A percentile compares a stretch with the other conserved stretches of the same genome.
Evolutionary conservation across 345 rosid genomes (phyloP).

Genomic region (Jatropha curcas): DNA sequence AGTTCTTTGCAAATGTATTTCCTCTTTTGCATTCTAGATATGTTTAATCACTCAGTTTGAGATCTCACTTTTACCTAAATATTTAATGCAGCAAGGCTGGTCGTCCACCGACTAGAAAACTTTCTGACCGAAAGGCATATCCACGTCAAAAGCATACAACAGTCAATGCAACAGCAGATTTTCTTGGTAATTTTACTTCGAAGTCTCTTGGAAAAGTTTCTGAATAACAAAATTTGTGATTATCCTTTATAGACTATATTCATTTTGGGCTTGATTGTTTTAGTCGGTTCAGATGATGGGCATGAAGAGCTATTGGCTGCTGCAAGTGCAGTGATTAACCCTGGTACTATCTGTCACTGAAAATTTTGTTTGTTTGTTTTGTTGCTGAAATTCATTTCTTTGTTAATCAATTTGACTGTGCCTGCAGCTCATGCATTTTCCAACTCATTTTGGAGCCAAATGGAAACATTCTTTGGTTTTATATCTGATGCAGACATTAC

Average conservation of each 20-base stretch:
- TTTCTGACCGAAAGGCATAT: slow-evolving; percentile 85
- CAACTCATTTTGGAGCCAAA: slow-evolving; percentile 73
- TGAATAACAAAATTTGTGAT: neutral
- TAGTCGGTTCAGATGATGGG: slow-evolving; percentile 80
- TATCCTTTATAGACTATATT: slow-evolving; percentile 23
- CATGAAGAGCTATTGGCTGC: slow-evolving; percentile 84
- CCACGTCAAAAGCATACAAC: slow-evolving; percentile 64
- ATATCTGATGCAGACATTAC: slow-evolving; percentile 64
- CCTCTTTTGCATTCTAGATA: neutral
- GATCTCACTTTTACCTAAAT: slow-evolving; percentile 30
- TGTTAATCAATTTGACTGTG: slow-evolving; percentile 36
- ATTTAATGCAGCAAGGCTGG: slow-evolving; percentile 75
- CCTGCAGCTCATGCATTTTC: slow-evolving; percentile 57
- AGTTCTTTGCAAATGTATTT: slow-evolving; percentile 8
- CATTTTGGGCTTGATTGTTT: slow-evolving; percentile 33
- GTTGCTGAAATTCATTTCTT: slow-evolving; percentile 10
- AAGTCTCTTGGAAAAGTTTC: slow-evolving; percentile 21
- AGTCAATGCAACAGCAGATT: slow-evolving; percentile 57
- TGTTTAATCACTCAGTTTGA: slow-evolving; percentile 7
- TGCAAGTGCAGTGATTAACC: slow-evolving; percentile 65
- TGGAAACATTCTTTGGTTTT: slow-evolving; percentile 74
- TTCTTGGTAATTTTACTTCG: slow-evolving; percentile 61
- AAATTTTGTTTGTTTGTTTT: slow-evolving; percentile 16
- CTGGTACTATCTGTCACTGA: slow-evolving; percentile 43
- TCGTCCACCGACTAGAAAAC: slow-evolving; percentile 89